These are phyloP conservation scores for Aspergillus thermomutatus DNA, from an alignment of 2,329 filamentous ascomycete species.

Conservation along the genomic window DNA sequence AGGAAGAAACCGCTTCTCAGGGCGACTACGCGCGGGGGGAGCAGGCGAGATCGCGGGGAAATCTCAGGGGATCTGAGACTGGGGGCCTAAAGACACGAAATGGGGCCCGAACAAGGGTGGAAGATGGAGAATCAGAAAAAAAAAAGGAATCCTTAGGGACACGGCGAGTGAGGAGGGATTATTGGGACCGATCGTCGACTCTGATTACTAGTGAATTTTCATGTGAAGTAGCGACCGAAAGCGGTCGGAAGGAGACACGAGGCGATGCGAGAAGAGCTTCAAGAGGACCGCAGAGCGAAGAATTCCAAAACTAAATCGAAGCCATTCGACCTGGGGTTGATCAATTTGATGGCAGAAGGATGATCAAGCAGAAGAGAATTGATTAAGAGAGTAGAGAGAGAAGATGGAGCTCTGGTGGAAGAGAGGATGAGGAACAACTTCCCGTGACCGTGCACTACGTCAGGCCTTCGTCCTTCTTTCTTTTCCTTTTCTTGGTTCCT, in stretches of 20 bases:
- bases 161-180: conserved; percentile 5
- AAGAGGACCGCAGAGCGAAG: neutral
- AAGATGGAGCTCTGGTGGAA: conserved; percentile 8
- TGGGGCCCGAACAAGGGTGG: neutral
- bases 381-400: neutral
- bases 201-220: conserved; percentile 22
- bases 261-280: neutral
- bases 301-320: neutral
- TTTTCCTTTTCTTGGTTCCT: conserved; percentile 1
- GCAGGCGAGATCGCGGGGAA: conserved; percentile 2
- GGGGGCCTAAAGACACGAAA: neutral
- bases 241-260: conserved; percentile 19
- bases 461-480: conserved; percentile 1
- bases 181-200: conserved; percentile 15
- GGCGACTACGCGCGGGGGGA: conserved; percentile 5
- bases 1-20: conserved; percentile 1
- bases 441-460: neutral
- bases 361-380: neutral
- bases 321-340: neutral
- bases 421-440: conserved; percentile 1
- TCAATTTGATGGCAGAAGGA: conserved; percentile 3
- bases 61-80: neutral
- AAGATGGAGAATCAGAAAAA: conserved; percentile 1
- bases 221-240: conserved; percentile 30
- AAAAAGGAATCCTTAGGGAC: neutral